Evolutionary conservation across 345 rosid species (phyloP), one percentile per base, ranked within the genome.

Genomic region (Microthlaspi erraticum): DNA sequence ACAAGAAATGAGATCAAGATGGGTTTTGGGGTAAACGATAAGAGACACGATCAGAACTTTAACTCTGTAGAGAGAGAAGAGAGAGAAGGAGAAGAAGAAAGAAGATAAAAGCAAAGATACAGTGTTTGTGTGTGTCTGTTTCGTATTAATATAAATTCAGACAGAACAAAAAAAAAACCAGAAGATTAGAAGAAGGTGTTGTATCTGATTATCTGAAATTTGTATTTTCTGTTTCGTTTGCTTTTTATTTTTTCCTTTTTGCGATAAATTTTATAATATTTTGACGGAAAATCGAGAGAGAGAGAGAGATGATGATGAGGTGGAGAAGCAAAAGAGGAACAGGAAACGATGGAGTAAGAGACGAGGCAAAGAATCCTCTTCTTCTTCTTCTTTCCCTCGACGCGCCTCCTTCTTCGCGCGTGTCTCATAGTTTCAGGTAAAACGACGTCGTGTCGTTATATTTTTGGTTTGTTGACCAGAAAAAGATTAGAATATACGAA

Each of bases 31-130:
- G 75, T 23, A 14, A 70, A 39, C 76, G 67, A 78, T 55, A 68
- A 82, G 66, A 72, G 77, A 81, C 82, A 82, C 62, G 83, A 83
- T 80, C 86, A 79, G 74, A 87, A 82, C 70, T 82, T 78, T 79
- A 59, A 59, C 70, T 75, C 81, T 70, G 78, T 68, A 61, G 73
- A 66, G 66, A 64, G 74, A 38, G 44, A 49, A 20, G 54, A 42
- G 16, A 14, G 45, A 26, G 60, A 62, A 43, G 38, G 46, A 43
- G 62, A 14, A 46, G 62, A 14, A 46, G 57, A 44, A 59, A 14
- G 13, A 11, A 41, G 69, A 59, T 48, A 69, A 71, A 63, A 45
- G 70, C 56, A 53, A 64, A 60, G 69, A 68, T 12, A 75, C 70
- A 70, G 61, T 57, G 60, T 48, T 44, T 54, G 14, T 71, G 52